Conservation (phyloP, 2,329 filamentous ascomycete genomes). For the Lasiodiplodia sp. region DNA sequence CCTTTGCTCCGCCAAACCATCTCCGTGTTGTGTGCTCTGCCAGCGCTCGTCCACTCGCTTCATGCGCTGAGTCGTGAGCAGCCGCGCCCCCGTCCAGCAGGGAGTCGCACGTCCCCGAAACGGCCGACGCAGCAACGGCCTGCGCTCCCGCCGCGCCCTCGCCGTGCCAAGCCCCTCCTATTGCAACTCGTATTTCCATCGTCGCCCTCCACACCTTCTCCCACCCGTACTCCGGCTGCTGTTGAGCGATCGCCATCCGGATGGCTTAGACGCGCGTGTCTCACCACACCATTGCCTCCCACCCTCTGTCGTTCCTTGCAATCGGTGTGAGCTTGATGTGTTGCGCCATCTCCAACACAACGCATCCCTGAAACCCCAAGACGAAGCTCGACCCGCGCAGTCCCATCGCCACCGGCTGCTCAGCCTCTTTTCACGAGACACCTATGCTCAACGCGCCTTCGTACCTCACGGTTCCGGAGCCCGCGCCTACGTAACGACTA, state of each 20-base stretch:
- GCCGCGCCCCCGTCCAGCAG: slow-evolving; percentile 18
- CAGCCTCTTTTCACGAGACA: slow-evolving; percentile 27
- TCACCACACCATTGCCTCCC: slow-evolving; percentile 28
- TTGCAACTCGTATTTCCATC: slow-evolving; percentile 27
- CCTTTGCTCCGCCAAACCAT: slow-evolving; percentile 16
- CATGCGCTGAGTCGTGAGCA: slow-evolving; percentile 23
- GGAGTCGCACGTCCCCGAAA: slow-evolving; percentile 26
- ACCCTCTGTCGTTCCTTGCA: slow-evolving; percentile 25
- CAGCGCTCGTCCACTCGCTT: slow-evolving; percentile 13
- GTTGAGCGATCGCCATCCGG: slow-evolving; percentile 23
- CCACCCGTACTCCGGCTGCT: slow-evolving; percentile 13
- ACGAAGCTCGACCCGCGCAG: slow-evolving; percentile 29
- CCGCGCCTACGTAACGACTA: slow-evolving; percentile 24
- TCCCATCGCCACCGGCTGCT: slow-evolving; percentile 29
- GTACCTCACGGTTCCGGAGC: slow-evolving; percentile 17
- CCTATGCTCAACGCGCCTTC: slow-evolving; percentile 28
- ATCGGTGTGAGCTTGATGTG: slow-evolving; percentile 28
- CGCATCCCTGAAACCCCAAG: slow-evolving; percentile 29
- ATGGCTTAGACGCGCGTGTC: slow-evolving; percentile 26
- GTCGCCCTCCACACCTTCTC: slow-evolving; percentile 5
- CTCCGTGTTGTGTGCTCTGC: slow-evolving; percentile 15
- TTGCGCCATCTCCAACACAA: slow-evolving; percentile 23
- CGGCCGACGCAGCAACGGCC: slow-evolving; percentile 25
- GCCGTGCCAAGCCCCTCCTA: slow-evolving; percentile 22
- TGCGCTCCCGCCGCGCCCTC: slow-evolving; percentile 21